Evolutionary conservation across 106 monocot genomes (phyloP).

Genomic region (Platanthera zijinensis): DNA sequence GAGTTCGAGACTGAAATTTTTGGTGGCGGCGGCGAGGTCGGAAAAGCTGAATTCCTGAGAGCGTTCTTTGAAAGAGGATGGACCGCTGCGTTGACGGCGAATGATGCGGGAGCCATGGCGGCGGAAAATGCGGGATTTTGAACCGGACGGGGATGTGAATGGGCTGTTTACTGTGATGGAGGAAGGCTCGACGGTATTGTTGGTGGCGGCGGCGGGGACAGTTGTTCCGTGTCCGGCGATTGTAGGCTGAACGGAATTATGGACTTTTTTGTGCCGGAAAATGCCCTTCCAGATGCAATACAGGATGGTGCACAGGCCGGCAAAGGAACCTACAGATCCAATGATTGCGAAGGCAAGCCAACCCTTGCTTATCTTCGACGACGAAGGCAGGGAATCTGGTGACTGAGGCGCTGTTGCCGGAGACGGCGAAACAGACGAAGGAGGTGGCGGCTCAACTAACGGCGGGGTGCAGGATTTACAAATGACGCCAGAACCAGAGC

Average conservation of each 20-base stretch:
- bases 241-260: constrained; percentile 71
- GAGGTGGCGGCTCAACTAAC: too few species aligned
- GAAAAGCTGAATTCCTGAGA: constrained; percentile 2
- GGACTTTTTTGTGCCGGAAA: constrained; percentile 50
- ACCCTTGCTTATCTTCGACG: constrained; percentile 17
- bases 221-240: constrained; percentile 22
- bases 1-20: constrained; percentile 4
- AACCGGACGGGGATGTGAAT: neutral
- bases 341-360: constrained; percentile 40
- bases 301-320: constrained; percentile 37
- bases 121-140: constrained; percentile 6
- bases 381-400: constrained; percentile 13
- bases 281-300: constrained; percentile 32
- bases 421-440: neutral
- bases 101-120: neutral
- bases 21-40: neutral
- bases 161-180: neutral
- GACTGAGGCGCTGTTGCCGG: neutral
- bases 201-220: constrained; percentile 3
- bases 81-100: constrained; percentile 3
- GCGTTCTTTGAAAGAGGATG: neutral
- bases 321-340: constrained; percentile 46
- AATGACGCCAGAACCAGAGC: constrained; percentile 29
- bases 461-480: constrained; percentile 16
- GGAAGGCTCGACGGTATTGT: neutral